Percentiles rank a stretch among this genome's conserved stretches.
phyloP scores from a whole-genome alignment of 768 basidiomycete genomes.

The Auriculariales sp. region DNA sequence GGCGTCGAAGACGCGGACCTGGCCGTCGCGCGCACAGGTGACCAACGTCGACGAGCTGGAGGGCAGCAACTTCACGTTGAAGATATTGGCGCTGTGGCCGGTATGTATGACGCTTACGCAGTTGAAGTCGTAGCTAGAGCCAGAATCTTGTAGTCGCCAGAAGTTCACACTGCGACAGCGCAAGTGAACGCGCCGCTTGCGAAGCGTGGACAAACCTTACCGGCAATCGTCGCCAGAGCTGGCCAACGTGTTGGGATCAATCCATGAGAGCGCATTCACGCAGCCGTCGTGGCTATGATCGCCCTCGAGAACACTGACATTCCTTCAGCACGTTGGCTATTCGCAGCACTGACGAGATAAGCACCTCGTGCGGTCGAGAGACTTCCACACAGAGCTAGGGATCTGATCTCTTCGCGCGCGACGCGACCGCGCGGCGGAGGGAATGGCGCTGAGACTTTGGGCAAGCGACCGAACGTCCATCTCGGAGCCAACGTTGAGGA shows the following conservation, averaged over 20 bases:
- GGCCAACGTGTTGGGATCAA: slow-evolving; percentile 15
- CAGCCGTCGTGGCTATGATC: slow-evolving; percentile 11
- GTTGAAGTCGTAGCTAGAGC: slow-evolving; percentile 44
- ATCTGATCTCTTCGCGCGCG: too few species aligned
- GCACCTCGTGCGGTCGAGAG: too few species aligned
- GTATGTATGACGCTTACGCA: slow-evolving; percentile 60
- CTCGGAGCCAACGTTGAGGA: too few species aligned
- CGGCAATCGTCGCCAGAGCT: slow-evolving; percentile 10
- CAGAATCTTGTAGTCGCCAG: slow-evolving; percentile 51
- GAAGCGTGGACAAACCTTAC: not conserved
- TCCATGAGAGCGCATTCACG: slow-evolving; percentile 21
- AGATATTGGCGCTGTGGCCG: slow-evolving; percentile 74
- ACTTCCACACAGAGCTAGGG: too few species aligned
- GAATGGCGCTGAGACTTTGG: too few species aligned
- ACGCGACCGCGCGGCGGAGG: too few species aligned
- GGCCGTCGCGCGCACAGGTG: slow-evolving; percentile 52
- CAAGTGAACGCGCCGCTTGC: not conserved
- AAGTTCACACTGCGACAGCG: slow-evolving; percentile 44
- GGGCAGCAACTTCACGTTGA: slow-evolving; percentile 70
- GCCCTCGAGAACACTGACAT: not conserved
- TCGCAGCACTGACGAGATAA: too few species aligned
- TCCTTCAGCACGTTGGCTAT: not conserved
- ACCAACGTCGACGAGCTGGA: slow-evolving; percentile 49
- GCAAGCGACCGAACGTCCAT: too few species aligned
- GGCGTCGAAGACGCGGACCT: slow-evolving; percentile 70